Base-by-base conservation (phyloP, 129 eudicot genomes). In the Arctium minus region DNA sequence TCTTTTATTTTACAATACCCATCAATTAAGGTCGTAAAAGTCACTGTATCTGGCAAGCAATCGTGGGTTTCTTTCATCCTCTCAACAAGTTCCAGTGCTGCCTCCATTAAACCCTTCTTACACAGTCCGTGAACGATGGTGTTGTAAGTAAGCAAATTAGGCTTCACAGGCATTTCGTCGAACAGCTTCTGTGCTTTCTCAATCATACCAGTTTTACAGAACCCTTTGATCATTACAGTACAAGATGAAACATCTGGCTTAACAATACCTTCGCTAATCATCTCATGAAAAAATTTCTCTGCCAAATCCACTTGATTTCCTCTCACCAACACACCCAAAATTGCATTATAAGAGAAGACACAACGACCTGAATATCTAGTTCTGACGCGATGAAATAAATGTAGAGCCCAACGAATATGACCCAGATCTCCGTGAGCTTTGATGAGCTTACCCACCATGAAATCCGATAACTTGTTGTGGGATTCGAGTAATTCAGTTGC, bases 1-100 rank as follows among this genome's bases (percentile, higher is more conserved):
- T 92, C 88, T 42, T 88, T 87, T 39, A 70, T 81, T 70, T 86
- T 92, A 73, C 92, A 89, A 73, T 84, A 88, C 75, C 93, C 93
- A 76, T 92, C 89, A 12, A 92, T 92, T 86, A 92, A 85, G 40
- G 86, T 82, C 1, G 91, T 85, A 85, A 85, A 88, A n/a, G 94
- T 87, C 17, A 88, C 83, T 0, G 22, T 69, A 84, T 89, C 88
- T 0, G 94, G 94, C 84, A 85, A 76, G 40, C 86, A 90, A 80
- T 78, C 70, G 67, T 88, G 64, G 44, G 53, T 75, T 15, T 35
- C 69, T 68, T 76, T 75, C 93, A 89, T 92, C 74, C 36, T 39
- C 69, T 84, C 80, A 12, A 89, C 74, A 78, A 90, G 67, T 53
- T 77, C 74, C 42, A 79, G 75, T 0, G 90, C 94, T 8, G 42